Evolutionary conservation across 1,284 basidiomycete species (phyloP).

Genomic region (Sanghuangporus weigelae): DNA sequence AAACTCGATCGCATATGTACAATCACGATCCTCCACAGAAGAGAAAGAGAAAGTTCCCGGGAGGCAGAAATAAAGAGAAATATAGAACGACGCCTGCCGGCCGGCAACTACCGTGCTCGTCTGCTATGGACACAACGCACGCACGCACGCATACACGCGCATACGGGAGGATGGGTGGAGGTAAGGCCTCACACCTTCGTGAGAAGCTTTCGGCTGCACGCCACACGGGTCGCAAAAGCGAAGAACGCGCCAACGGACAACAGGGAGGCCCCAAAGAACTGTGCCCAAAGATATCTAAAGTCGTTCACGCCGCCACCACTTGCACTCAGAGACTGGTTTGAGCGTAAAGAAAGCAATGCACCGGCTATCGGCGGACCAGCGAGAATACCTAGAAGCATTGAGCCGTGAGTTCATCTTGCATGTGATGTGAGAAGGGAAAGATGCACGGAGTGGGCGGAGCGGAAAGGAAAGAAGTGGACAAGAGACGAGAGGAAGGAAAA

Average conservation of each 20-base stretch:
- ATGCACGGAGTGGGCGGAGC: background rate
- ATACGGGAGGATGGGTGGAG: background rate
- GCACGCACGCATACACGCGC: background rate
- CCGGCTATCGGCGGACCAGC: conserved; percentile 18
- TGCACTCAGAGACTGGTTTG: background rate
- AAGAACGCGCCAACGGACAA: conserved; percentile 12
- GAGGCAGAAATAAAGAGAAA: background rate
- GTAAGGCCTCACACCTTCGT: conserved; percentile 7
- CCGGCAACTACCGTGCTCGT: background rate
- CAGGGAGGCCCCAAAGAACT: conserved; percentile 12
- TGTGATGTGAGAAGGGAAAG: background rate
- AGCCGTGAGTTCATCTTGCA: background rate
- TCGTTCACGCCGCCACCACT: conserved; percentile 8
- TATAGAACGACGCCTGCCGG: background rate
- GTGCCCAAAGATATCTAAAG: conserved; percentile 15
- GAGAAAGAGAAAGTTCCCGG: background rate
- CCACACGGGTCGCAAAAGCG: conserved; percentile 9
- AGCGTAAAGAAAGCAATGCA: conserved; percentile 11
- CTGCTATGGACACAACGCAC: background rate
- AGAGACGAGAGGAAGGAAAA: background rate
- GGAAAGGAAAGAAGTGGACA: background rate
- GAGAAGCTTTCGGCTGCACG: background rate
- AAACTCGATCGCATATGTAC: background rate
- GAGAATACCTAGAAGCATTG: conserved; percentile 12
- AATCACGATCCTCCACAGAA: background rate